Evolutionary conservation across 139 green algal genomes (phyloP), one percentile per base, ranked within the genome.

Genomic region (Diplosphaera chodatii): DNA sequence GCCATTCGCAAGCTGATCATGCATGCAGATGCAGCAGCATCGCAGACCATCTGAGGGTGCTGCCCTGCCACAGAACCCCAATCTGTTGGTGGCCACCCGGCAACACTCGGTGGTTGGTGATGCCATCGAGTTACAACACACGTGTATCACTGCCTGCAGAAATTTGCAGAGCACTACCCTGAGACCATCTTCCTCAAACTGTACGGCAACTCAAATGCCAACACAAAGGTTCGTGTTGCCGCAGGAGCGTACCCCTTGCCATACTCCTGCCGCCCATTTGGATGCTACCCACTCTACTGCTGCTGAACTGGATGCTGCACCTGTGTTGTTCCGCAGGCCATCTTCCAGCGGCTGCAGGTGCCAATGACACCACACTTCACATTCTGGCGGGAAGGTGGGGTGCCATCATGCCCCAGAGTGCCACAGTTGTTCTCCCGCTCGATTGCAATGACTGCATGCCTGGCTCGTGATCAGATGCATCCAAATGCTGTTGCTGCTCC

Each of bases 201-300:
- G 23, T 82, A 77, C 65, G 83, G 78, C 25, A 84, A 88, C 41
- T 69, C 68, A 8, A 88, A 83, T 33, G 72, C 83, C 29, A 65
- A 67, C 37, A 85, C 77, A n/a, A 88, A 88, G 72, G 63, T 67
- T 87, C 20, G 81, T 87, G 63, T 73, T 82, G 66, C 63, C 77
- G 13, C 21, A 75, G 32, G 8, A n/a, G n/a, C n/a, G n/a, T n/a
- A n/a, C n/a, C n/a, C n/a, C n/a, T n/a, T n/a, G n/a, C n/a, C n/a
- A n/a, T n/a, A n/a, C n/a, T n/a, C n/a, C n/a, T n/a, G n/a, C n/a
- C n/a, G n/a, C n/a, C n/a, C n/a, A n/a, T n/a, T n/a, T n/a, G n/a
- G n/a, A n/a, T n/a, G n/a, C n/a, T n/a, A n/a, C n/a, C n/a, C n/a
- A n/a, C n/a, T n/a, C n/a, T n/a, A n/a, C n/a, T n/a, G n/a, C n/a